Base-by-base conservation (phyloP, 2,329 filamentous ascomycete species). In the Sphaerulina populicola region DNA sequence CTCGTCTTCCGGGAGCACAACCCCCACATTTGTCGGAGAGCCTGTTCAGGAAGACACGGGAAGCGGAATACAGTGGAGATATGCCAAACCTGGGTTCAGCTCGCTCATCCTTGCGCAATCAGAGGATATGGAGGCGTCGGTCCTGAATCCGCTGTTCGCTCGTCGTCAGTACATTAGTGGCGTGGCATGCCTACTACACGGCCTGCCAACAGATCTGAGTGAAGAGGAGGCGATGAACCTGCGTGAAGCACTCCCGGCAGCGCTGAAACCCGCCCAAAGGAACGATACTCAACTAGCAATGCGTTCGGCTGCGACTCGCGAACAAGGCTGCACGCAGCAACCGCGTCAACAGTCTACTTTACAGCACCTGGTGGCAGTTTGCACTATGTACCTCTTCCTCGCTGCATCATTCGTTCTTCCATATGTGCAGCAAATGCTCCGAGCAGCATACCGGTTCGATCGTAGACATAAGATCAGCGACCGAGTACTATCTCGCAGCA, bases 161-260 rank as follows among this genome's bases (percentile, higher is more conserved):
- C 75, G 82, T 23, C 78, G 80, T 56, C 73, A 83, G 8, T 86
- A 84, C 64, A 68, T 86, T 44, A 79, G 85, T 58, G 77, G 79
- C 52, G 67, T 83, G 3, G 76, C 77, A 2, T 84, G 84, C 63
- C 71, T 86, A 21, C 72, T 86, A n/a, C 76, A 76, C 54, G 82
- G 77, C 6, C 72, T 86, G 0, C 83, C 83, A 0, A 54, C 66
- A 1, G 71, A 83, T 44, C 73, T 86, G 29, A 76, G 75, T 30
- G 67, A 68, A 2, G 73, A 76, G 55, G 83, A 86, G 62, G 64
- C 69, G 27, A 62, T 75, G 21, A 74, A 73, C 42, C 68, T 84
- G 4, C 73, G 72, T 35, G 71, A 70, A 21, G 74, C 79, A 1
- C 65, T 81, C 4, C 79, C 80, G 2, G 54, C 35, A 23, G 29